Conservation (phyloP, 306 rosid species). For the Vigna reflexopilosa region DNA sequence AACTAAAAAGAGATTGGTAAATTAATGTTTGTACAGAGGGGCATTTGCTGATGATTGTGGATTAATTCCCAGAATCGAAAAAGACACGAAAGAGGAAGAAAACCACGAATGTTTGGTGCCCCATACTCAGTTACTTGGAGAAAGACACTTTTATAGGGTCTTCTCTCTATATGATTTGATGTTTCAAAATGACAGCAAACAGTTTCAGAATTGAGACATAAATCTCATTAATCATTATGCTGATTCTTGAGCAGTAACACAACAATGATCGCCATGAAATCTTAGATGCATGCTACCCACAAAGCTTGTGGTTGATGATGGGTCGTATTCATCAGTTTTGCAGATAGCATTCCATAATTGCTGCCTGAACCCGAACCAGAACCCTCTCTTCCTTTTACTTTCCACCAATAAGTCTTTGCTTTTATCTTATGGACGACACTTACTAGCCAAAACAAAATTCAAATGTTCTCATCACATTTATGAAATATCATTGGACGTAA, state of each 20-base stretch:
- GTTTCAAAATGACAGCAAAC: conserved; percentile 19
- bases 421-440: too few species aligned
- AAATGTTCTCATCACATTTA: too few species aligned
- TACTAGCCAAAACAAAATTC: too few species aligned
- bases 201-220: conserved; percentile 30
- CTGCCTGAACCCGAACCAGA: conserved; percentile 27
- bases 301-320: background rate
- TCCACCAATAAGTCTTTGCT: background rate
- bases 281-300: conserved; percentile 21
- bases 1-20: too few species aligned
- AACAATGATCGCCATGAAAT: conserved; percentile 27
- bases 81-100: conserved; percentile 19
- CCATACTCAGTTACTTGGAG: conserved; percentile 36
- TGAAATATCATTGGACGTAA: too few species aligned
- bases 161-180: conserved; percentile 48
- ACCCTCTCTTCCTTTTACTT: conserved; percentile 13
- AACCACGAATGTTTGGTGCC: conserved; percentile 39
- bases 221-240: conserved; percentile 37
- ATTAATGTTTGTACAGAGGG: background rate
- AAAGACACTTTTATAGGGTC: conserved; percentile 42
- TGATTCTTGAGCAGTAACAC: conserved; percentile 28
- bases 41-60: conserved; percentile 12
- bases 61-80: conserved; percentile 10
- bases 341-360: conserved; percentile 1
- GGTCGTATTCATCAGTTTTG: background rate